Conservation (phyloP, 2,329 filamentous ascomycete genomes). For the Blumeria graminis region DNA sequence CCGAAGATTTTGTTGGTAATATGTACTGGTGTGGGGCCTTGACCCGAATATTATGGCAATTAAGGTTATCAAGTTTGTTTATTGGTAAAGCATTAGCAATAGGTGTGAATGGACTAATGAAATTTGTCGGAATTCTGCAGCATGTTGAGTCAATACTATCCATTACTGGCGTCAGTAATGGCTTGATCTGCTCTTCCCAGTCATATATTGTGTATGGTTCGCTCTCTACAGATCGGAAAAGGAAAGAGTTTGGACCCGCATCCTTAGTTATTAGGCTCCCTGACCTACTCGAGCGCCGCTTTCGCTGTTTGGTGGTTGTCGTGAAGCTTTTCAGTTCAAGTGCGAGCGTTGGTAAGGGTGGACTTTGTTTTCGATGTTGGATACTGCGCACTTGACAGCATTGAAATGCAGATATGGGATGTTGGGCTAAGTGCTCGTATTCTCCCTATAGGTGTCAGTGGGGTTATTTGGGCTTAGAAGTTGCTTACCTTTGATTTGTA, state of each 20-base stretch:
- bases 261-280: slow-evolving; percentile 22
- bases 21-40: not conserved
- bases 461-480: not conserved
- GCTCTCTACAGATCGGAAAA: slow-evolving; percentile 30
- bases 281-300: slow-evolving; percentile 38
- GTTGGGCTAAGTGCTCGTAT: slow-evolving; percentile 13
- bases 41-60: not conserved
- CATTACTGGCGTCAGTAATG: slow-evolving; percentile 10
- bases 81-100: slow-evolving; percentile 21
- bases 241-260: slow-evolving; percentile 19
- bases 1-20: slow-evolving; percentile 20
- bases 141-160: slow-evolving; percentile 8
- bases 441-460: slow-evolving; percentile 12
- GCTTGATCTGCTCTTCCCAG: slow-evolving; percentile 25
- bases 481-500: slow-evolving; percentile 16
- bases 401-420: slow-evolving; percentile 14
- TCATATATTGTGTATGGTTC: slow-evolving; percentile 30
- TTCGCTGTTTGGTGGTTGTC: slow-evolving; percentile 32
- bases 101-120: slow-evolving; percentile 14
- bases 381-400: slow-evolving; percentile 25
- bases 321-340: slow-evolving; percentile 27
- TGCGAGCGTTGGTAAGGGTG: slow-evolving; percentile 32
- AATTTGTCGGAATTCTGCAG: slow-evolving; percentile 12
- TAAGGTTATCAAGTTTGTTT: not conserved
- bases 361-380: slow-evolving; percentile 35